Base-by-base conservation (phyloP, 169 alveolate genomes). In the Toxoplasma gondii region DNA sequence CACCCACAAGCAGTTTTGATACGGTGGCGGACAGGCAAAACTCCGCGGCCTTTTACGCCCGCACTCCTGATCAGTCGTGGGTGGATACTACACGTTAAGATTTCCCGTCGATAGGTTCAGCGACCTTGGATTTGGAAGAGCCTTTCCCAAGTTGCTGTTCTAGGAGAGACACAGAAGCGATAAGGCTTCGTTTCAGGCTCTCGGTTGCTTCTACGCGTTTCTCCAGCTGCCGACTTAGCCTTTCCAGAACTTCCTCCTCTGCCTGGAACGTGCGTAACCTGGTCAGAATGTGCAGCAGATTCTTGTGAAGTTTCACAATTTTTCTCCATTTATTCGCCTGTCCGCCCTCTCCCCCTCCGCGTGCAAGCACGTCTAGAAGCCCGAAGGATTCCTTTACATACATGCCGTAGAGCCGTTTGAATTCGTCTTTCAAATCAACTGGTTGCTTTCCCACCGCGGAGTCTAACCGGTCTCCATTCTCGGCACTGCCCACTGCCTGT, bases 221-320 rank as follows among this genome's bases (percentile, higher is more conserved):
- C 82, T 49, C 58, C 64, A 91, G 94, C 82, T 91, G 94, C 58
- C 44, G 88, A 81, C 38, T 7, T 54, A 91, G 91, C 54, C 91
- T 39, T 44, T 74, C 64, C 74, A 91, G 53, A 43, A 91, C 91
- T 53, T 91, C 91, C 58, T 91, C 88, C 70, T 91, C 91, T 44
- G 91, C 91, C 64, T 91, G 94, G 83, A 64, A 87, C 43, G 78
- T 36, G 67, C 91, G 94, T 70, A 91, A 91, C 86, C 39, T 83
- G 74, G 81, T 31, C 44, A 91, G 94, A 70, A 81, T 36, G 58
- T 91, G 67, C 80, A 91, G 91, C 84, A 91, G 53, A 84, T 91
- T 91, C 31, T 49, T 39, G 64, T 91, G 90, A 16, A 91, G 58
- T 12, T 81, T 81, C 80, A 49, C 38, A 45, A 78, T 54, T 53